Percentiles rank a stretch among this genome's conserved stretches.
Evolutionary conservation across 768 basidiomycete species (phyloP).

Genomic region (Infundibulicybe gibba): DNA sequence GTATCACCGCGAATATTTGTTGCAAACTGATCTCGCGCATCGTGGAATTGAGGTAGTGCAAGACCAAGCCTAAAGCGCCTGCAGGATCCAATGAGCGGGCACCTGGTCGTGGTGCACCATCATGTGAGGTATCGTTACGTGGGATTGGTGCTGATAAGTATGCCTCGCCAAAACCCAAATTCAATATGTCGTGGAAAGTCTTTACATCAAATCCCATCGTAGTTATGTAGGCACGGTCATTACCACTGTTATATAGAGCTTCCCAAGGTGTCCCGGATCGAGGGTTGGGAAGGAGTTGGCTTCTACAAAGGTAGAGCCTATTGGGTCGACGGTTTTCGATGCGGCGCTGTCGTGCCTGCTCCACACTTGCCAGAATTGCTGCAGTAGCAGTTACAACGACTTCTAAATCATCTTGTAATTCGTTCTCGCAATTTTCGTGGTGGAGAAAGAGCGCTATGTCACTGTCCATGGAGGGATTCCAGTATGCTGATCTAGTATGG

Average conservation of each 20-base stretch:
- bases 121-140: slow-evolving; percentile 16
- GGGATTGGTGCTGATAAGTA: slow-evolving; percentile 26
- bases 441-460: no score
- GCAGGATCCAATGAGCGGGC: slow-evolving; percentile 32
- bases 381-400: no score
- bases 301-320: slow-evolving; percentile 24
- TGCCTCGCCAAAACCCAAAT: slow-evolving; percentile 19
- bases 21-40: slow-evolving; percentile 35
- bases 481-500: no score
- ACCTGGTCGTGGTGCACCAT: slow-evolving; percentile 18
- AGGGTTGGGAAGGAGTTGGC: slow-evolving; percentile 30
- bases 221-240: slow-evolving; percentile 38
- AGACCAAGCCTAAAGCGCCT: slow-evolving; percentile 35
- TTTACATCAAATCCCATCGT: slow-evolving; percentile 39
- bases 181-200: slow-evolving; percentile 31
- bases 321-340: no score
- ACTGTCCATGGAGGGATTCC: no score
- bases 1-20: slow-evolving; percentile 42
- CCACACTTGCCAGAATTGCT: no score
- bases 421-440: no score
- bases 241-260: slow-evolving; percentile 19
- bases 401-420: no score
- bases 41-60: slow-evolving; percentile 39
- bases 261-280: slow-evolving; percentile 31
- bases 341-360: no score